These are phyloP conservation scores for Asterochloris sp. DNA, from an alignment of 139 green algal genomes.

Conservation along the genomic window DNA sequence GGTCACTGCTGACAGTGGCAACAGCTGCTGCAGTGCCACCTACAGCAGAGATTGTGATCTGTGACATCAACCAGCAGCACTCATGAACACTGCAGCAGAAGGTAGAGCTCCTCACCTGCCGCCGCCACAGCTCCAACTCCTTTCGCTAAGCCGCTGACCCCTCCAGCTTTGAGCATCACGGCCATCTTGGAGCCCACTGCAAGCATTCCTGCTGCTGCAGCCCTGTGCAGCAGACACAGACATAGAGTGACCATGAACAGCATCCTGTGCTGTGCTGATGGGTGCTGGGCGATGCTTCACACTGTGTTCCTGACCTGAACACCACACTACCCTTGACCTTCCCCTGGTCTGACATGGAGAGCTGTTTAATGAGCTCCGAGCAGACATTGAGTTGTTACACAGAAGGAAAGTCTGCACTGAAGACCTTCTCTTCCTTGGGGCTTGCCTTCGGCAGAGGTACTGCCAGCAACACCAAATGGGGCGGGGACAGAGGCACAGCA, in stretches of 20 bases:
- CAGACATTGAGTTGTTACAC: no score
- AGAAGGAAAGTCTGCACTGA: background rate
- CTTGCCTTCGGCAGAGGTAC: background rate
- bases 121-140: slow-evolving; percentile 12
- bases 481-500: slow-evolving; percentile 69
- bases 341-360: background rate
- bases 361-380: background rate
- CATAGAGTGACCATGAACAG: background rate
- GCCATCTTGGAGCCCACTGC: slow-evolving; percentile 8
- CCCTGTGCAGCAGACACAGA: background rate
- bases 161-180: slow-evolving; percentile 7
- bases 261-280: background rate
- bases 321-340: background rate
- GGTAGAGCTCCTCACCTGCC: background rate
- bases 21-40: no score
- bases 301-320: no score
- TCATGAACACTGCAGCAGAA: background rate
- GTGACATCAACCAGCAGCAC: no score
- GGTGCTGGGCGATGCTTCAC: background rate
- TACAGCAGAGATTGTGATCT: no score
- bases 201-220: background rate
- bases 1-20: no score
- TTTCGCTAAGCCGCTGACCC: slow-evolving; percentile 1
- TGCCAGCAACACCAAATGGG: slow-evolving; percentile 29
- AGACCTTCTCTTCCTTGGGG: background rate